Conservation (phyloP, 345 rosid genomes). For the Rubroshorea leprosula region DNA sequence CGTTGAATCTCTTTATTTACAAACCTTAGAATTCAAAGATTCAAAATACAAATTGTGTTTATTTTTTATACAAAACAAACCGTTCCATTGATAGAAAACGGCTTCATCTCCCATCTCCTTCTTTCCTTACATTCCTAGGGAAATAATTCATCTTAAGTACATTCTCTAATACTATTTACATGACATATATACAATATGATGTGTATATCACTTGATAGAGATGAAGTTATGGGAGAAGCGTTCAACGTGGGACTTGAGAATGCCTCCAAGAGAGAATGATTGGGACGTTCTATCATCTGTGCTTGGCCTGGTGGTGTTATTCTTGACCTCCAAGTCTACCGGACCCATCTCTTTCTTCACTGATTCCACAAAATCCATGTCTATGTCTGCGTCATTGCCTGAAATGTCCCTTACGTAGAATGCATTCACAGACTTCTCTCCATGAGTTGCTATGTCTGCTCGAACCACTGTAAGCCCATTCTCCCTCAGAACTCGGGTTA, state of each 20-base stretch:
- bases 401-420: constrained; percentile 52
- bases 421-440: constrained; percentile 46
- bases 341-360: constrained; percentile 64
- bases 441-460: constrained; percentile 63
- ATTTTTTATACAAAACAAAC: too few relatives aligned
- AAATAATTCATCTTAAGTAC: too few relatives aligned
- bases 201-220: constrained; percentile 25
- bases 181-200: too few relatives aligned
- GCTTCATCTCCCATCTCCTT: too few relatives aligned
- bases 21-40: too few relatives aligned
- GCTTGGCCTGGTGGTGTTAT: constrained; percentile 9
- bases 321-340: constrained; percentile 40
- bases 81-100: too few relatives aligned
- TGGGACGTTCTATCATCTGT: constrained; percentile 14
- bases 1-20: background rate
- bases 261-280: constrained; percentile 45
- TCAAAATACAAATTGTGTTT: too few relatives aligned
- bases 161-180: too few relatives aligned
- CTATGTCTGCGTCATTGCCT: constrained; percentile 50
- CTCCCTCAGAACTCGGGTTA: constrained; percentile 60
- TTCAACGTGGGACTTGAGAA: constrained; percentile 38
- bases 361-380: constrained; percentile 53
- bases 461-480: constrained; percentile 59
- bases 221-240: constrained; percentile 47
- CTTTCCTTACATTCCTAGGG: too few relatives aligned